Conservation (phyloP, 331 rosid species). For the Spiraea crenata region DNA sequence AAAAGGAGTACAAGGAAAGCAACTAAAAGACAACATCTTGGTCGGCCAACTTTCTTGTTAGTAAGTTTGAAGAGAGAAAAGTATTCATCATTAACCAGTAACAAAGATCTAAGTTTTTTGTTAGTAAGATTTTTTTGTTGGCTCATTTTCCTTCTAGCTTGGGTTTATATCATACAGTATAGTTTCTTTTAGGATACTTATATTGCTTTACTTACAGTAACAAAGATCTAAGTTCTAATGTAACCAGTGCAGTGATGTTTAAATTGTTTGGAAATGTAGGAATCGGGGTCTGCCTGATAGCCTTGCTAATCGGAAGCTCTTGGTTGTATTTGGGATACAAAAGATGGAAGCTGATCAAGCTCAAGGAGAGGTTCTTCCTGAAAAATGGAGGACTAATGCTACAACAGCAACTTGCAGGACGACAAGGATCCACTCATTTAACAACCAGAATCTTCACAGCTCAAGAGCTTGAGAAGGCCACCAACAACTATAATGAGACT, state of each 20-base stretch:
- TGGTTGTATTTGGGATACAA: background rate
- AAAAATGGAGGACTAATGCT: constrained; percentile 9
- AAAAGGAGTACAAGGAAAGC: too few relatives aligned
- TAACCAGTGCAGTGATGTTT: background rate
- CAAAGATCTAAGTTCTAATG: too few relatives aligned
- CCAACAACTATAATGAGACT: constrained; percentile 9
- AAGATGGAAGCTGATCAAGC: constrained; percentile 5
- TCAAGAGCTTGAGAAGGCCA: constrained; percentile 10
- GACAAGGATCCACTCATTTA: background rate
- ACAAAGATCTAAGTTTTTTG: too few relatives aligned
- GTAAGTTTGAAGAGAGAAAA: too few relatives aligned
- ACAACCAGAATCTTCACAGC: background rate
- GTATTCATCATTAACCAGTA: too few relatives aligned
- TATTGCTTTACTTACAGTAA: too few relatives aligned
- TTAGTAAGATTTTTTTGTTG: background rate
- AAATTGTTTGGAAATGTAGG: constrained; percentile 1
- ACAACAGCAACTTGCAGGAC: background rate
- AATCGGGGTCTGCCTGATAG: background rate
- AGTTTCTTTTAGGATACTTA: too few relatives aligned
- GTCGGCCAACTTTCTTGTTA: too few relatives aligned
- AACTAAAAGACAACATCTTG: too few relatives aligned
- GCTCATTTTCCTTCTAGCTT: too few relatives aligned
- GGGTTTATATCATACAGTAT: too few relatives aligned
- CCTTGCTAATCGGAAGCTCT: background rate
- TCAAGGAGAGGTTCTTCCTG: background rate